Evolutionary conservation across 202 grass and related monocot species (phyloP), one percentile per base, ranked within the genome.

Genomic region (Saccharum hybrid): DNA sequence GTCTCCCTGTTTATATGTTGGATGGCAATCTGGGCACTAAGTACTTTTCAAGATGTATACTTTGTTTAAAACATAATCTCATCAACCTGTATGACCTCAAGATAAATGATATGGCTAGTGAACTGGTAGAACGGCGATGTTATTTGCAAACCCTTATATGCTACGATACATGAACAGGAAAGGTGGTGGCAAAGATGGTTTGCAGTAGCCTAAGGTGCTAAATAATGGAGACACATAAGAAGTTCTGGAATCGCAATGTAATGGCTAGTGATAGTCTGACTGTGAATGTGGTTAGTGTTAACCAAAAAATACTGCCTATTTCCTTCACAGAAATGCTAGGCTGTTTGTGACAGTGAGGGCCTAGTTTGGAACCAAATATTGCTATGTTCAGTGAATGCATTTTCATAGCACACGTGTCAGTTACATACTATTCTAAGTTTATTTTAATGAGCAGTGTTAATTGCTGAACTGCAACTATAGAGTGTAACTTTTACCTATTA

Each of bases 401-500:
- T 76, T 66, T 12, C 12, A 2, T 19, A 6, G 26, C 26, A 26
- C 26, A 26, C 26, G 5, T 62, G 12, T 42, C 36, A 45, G n/a
- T 68, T 60, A 72, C n/a, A 22, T 54, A 66, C 19, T 71, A 38
- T 65, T 66, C 42, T 77, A 85, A 85, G 34, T 59, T 68, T 36
- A 38, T 9, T 81, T 6, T 66, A 76, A 7, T 37, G 31, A 1
- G 40, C 4, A 16, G 69, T 11, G 39, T 56, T 72, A 42, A 64
- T 61, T 36, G 48, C n/a, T 54, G 21, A 62, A 64, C 52, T 81
- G 51, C 18, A 75, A 26, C 18, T 28, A 30, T 7, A 63, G 22
- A 61, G 61, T 43, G 61, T 31, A 62, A 46, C 19, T 60, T 46
- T 62, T 37, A 7, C 60, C 10, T 74, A 28, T 68, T 40, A 39